Evolutionary conservation across 306 rosid genomes (phyloP), one percentile per base, ranked within the genome.

Genomic region (Adenanthera pavonina): DNA sequence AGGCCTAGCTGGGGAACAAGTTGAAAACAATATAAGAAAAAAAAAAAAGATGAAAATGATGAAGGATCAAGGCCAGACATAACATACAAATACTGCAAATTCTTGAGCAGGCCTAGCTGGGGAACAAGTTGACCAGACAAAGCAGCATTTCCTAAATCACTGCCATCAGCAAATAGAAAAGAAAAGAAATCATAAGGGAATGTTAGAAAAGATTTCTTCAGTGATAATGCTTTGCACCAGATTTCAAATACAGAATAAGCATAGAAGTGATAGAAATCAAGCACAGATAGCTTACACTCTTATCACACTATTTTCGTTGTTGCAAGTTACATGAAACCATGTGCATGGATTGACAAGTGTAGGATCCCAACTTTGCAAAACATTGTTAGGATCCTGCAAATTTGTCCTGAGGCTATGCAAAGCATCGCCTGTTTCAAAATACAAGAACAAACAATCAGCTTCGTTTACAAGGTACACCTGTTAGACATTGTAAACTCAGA

Each of bases 321-420:
- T 95, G 89, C 99, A 95, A 13, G 99, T 95, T 70, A 95, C 99
- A 79, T 93, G 99, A 87, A 95, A 95, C 99, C 99, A 95, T 51
- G 99, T 95, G 72, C 99, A 95, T 0, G 99, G 99, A 85, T 95
- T 95, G 73, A 95, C 99, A 47, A 93, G 99, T 10, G 99, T 95
- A 66, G 99, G 99, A 89, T 95, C 99, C 99, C 99, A 95, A 89
- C 99, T 95, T 80, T 94, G 98, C 85, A 95, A 82, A 74, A 95
- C 99, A 88, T 92, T 95, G 87, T 93, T 92, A 60, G 99, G 99
- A 82, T 95, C 99, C 74, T 75, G 88, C 78, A 95, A 92, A 84
- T 91, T 95, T 84, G 91, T 84, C 89, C 99, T 84, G 67, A 95
- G 89, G 84, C 92, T 93, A 81, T 95, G 99, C 81, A 95, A 86